Percentiles rank a stretch among this genome's conserved stretches.
phyloP scores from a whole-genome alignment of 306 rosid genomes.

The Prunus kanzakura region DNA sequence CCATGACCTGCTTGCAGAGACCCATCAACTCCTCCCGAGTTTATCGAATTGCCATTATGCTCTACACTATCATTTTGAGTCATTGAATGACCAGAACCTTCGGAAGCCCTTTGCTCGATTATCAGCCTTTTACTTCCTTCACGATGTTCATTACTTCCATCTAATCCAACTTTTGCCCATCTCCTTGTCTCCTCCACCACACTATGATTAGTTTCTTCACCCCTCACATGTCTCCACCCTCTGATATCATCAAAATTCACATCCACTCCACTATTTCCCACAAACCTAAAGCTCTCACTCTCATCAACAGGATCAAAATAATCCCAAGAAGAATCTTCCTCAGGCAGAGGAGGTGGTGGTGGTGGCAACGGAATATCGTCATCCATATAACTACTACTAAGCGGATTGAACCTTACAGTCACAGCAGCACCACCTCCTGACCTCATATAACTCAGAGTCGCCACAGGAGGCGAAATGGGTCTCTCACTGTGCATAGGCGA shows the following conservation, averaged over 20 bases:
- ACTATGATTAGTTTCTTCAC: slow-evolving; percentile 21
- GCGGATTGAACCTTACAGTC: slow-evolving; percentile 53
- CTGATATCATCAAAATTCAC: slow-evolving; percentile 31
- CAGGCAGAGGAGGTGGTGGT: slow-evolving; percentile 63
- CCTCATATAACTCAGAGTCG: slow-evolving; percentile 62
- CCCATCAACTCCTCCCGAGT: slow-evolving; percentile 33
- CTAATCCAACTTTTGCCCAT: slow-evolving; percentile 26
- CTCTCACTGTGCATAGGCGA: slow-evolving; percentile 64
- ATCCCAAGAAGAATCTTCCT: slow-evolving; percentile 79
- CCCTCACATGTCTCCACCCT: slow-evolving; percentile 35
- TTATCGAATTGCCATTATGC: slow-evolving; percentile 15
- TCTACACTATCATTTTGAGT: slow-evolving; percentile 18
- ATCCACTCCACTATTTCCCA: slow-evolving; percentile 43
- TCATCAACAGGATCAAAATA: slow-evolving; percentile 74
- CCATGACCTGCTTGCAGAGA: slow-evolving; percentile 14
- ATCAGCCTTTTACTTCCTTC: slow-evolving; percentile 22
- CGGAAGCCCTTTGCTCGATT: slow-evolving; percentile 26
- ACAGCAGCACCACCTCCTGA: slow-evolving; percentile 52
- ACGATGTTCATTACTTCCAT: slow-evolving; percentile 14
- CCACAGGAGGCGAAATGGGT: slow-evolving; percentile 45
- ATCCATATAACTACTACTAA: slow-evolving; percentile 35
- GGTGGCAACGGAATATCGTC: slow-evolving; percentile 63
- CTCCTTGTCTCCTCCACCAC: slow-evolving; percentile 10
- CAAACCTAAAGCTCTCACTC: slow-evolving; percentile 69
- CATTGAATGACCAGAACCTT: slow-evolving; percentile 15